Conservation (phyloP, 352 stramenopile genomes). For the Phytophthora pistaciae region DNA sequence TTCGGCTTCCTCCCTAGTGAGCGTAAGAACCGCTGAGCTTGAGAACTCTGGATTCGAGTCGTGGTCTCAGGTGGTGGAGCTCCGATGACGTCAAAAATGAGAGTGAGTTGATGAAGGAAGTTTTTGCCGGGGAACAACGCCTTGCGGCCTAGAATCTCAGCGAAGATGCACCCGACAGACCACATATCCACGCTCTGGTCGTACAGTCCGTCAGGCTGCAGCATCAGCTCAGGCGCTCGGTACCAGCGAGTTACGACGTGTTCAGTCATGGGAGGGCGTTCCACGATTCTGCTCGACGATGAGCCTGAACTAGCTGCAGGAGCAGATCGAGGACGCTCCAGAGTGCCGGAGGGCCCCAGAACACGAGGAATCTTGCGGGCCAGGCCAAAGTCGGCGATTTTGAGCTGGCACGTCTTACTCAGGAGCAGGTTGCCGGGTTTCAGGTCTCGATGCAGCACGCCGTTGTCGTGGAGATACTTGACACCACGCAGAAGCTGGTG, state of each 20-base stretch:
- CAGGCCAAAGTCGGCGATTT: constrained; percentile 86
- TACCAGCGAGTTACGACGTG: constrained; percentile 94
- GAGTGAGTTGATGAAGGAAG: constrained; percentile 80
- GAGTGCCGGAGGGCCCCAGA: constrained; percentile 2
- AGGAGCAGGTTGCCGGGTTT: constrained; percentile 88
- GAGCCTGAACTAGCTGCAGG: constrained; percentile 38
- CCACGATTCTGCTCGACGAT: constrained; percentile 7
- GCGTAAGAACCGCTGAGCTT: constrained; percentile 77
- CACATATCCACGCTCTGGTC: constrained; percentile 93
- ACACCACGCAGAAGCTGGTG: constrained; percentile 91
- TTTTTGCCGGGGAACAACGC: constrained; percentile 83
- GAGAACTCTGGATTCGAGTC: constrained; percentile 71
- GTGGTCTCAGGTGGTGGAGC: constrained; percentile 56
- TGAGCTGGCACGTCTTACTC: constrained; percentile 81
- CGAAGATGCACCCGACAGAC: constrained; percentile 88
- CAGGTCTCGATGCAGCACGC: constrained; percentile 83
- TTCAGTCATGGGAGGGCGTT: constrained; percentile 74
- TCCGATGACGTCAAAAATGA: constrained; percentile 85
- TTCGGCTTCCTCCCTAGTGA: constrained; percentile 67
- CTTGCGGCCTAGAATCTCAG: constrained; percentile 80
- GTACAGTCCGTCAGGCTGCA: constrained; percentile 90
- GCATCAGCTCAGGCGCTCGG: constrained; percentile 91
- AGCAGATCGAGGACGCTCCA: constrained; percentile 58
- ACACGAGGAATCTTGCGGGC: constrained; percentile 61
- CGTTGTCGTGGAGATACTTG: constrained; percentile 81